Evolutionary conservation across 208 protist genomes (phyloP).

Genomic region (Leishmania guyanensis): DNA sequence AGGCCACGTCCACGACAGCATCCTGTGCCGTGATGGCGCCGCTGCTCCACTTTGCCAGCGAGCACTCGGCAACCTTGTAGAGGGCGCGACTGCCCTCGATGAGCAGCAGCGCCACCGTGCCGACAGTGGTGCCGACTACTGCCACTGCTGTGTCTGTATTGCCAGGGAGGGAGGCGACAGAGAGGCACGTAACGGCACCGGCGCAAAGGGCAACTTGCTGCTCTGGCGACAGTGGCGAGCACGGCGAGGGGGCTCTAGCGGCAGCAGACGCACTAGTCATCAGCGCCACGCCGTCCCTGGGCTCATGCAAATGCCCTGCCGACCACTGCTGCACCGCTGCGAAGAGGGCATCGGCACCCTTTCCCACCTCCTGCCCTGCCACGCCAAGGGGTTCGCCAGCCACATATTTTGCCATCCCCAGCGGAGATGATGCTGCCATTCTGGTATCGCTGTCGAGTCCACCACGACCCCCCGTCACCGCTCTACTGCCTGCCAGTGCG

Average conservation of each 20-base stretch:
- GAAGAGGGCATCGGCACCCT: conserved; percentile 12
- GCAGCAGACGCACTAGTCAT: background rate
- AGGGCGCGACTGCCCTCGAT: conserved; percentile 38
- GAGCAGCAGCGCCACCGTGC: conserved; percentile 52
- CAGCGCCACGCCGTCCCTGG: background rate
- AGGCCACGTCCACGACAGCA: conserved; percentile 42
- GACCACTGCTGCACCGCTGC: conserved; percentile 15
- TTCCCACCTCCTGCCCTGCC: conserved; percentile 4
- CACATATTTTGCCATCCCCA: background rate
- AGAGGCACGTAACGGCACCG: conserved; percentile 47
- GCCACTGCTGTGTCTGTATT: conserved; percentile 40
- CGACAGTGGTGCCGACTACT: conserved; percentile 59
- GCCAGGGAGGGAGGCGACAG: conserved; percentile 38
- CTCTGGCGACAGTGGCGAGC: conserved; percentile 13
- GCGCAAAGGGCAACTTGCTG: conserved; percentile 8
- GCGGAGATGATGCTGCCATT: background rate
- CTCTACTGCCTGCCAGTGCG: background rate
- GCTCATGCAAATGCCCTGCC: background rate
- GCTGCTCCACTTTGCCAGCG: conserved; percentile 33
- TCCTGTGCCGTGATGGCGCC: conserved; percentile 39
- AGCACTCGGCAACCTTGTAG: conserved; percentile 38
- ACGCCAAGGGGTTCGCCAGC: background rate
- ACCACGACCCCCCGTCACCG: background rate
- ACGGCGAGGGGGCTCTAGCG: background rate
- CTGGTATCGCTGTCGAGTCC: background rate